Base-by-base conservation (phyloP, 805 yeast species). In the Cyberlindnera maclurae region DNA sequence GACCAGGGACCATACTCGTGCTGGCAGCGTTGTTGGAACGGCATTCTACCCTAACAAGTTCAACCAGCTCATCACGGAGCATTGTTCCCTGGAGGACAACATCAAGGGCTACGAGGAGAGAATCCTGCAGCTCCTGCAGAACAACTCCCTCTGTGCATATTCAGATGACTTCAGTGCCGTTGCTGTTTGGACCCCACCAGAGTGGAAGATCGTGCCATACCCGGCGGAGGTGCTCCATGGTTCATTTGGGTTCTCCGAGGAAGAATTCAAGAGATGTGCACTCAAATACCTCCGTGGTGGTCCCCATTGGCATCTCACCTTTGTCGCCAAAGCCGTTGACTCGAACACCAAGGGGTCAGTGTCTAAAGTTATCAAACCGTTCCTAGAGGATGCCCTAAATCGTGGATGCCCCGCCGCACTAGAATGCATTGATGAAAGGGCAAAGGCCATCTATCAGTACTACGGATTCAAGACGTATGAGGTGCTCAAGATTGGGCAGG, bases 101-200 rank as follows among this genome's bases (percentile, higher is more conserved):
- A 36, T 40, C 12, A 12, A n/a, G 15, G 51, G 38, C 11, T 46
- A 44, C 39, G 33, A 38, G 17, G 36, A 30, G 4, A 43, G 51
- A 36, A 34, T 45, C 26, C 26, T 37, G n/a, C 51, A 48, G 28
- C 34, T 51, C 4, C 8, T 39, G 11, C 39, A 24, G 15, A 32
- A 40, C 26, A 41, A 41, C 13, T 43, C 54, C 3, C 27, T 40
- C 2, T 42, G 47, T 10, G 32, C 41, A 3, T 37, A 46, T 13
- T 16, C 39, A n/a, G 46, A 43, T 18, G 46, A 41, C n/a, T 40
- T 28, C 12, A 22, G 37, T 13, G 42, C 54, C 4, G 29, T 51
- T 16, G 45, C 45, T 2, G 45, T 50, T 6, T 50, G 54, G 54
- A 45, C 47, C 32, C 51, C 53, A 15, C 54, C 56, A 13, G 48